These are phyloP conservation scores for Salix arbutifolia DNA, from an alignment of 345 rosid genomes.

Conservation along the genomic window DNA sequence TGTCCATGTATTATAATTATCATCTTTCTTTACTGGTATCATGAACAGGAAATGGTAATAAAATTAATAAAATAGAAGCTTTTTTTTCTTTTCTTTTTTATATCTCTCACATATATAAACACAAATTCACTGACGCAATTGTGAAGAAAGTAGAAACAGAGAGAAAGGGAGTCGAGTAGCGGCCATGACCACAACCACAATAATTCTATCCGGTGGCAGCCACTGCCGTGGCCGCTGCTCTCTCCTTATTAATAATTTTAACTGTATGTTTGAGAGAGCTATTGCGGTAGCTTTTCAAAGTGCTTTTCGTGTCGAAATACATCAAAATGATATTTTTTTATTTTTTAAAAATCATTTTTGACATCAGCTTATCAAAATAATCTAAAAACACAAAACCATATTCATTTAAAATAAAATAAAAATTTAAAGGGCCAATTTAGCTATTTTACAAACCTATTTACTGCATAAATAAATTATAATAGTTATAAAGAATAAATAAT, in stretches of 20 bases:
- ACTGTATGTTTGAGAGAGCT: no score
- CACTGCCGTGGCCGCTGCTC: not conserved
- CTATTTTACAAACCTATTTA: no score
- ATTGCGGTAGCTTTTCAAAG: no score
- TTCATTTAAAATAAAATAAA: no score
- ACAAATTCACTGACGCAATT: slow-evolving; percentile 9
- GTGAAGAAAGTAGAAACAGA: not conserved
- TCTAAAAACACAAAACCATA: no score
- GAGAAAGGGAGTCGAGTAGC: slow-evolving; percentile 4
- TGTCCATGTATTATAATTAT: not conserved
- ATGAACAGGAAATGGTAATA: not conserved
- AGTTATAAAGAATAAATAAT: not conserved
- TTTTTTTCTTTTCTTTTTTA: not conserved
- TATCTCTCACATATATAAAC: not conserved
- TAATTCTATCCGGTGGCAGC: not conserved
- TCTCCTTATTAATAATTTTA: no score
- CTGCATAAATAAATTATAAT: not conserved
- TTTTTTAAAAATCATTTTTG: no score
- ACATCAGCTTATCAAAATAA: no score
- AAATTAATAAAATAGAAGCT: not conserved
- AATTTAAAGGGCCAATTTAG: no score
- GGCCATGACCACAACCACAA: slow-evolving; percentile 4
- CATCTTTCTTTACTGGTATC: not conserved
- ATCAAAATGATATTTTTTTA: no score
- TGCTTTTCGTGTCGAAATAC: no score